Evolutionary conservation across 768 basidiomycete species (phyloP), one percentile per base, ranked within the genome.

Genomic region (Glaciozyma antarctica): DNA sequence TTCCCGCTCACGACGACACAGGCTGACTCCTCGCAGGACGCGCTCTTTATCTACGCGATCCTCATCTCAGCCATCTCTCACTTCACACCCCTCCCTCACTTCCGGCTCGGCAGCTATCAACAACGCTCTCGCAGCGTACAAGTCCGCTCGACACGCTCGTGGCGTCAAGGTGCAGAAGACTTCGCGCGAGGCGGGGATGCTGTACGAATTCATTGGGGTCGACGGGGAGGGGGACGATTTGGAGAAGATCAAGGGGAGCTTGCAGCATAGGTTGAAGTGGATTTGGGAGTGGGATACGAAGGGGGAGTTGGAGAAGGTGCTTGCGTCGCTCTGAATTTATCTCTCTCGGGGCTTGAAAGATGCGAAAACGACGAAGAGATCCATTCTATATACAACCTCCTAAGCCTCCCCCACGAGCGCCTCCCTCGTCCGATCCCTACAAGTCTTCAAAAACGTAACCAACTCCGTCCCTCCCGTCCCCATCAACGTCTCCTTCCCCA

Each of bases 401-500:
- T 32, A 32, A 32, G 32, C 9, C 32, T 32, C 51, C 61, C 49
- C 65, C 47, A 65, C 59, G 7, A 61, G 44, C 19, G 58, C 71
- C 53, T 75, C 67, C 3, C 59, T 59, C 34, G 75, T 66, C 1
- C 76, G 75, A 19, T 72, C 67, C 51, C 74, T 66, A 65, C 85
- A 81, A 24, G 90, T 85, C 85, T 90, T 90, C 21, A 84, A 83
- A 41, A 97, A 83, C 17, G 82, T 76, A 15, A 89, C 83, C 28
- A 97, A 78, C 47, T 86, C 84, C 66, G 86, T 95, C 2, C 94
- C 94, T 34, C 94, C 94, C 0, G 94, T 97, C 3, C 94, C 94
- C 49, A 84, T 82, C 17, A 84, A 81, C 82, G 57, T 80, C 70
- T 68, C 78, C 72, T 81, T 84, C 34, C 79, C 81, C 17, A 52